Evolutionary conservation across 106 monocot species (phyloP).

Genomic region (Narthecium ossifragum): DNA sequence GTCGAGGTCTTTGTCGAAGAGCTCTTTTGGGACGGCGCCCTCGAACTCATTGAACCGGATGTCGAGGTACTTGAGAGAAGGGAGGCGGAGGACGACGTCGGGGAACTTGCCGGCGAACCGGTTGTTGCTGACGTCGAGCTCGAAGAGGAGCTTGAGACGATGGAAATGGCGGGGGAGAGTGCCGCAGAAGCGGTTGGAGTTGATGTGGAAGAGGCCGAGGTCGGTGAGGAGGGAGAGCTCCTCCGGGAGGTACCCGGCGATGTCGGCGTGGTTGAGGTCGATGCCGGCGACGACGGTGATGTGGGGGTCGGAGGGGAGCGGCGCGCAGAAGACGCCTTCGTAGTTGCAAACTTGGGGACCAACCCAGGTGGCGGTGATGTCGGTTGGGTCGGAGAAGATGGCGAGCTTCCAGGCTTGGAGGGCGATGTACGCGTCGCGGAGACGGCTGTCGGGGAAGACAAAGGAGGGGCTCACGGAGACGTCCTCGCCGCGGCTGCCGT

Average conservation of each 20-base stretch:
- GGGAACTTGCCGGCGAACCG: slow-evolving; percentile 80
- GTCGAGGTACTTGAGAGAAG: slow-evolving; percentile 49
- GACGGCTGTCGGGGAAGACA: slow-evolving; percentile 35
- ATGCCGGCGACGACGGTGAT: slow-evolving; percentile 53
- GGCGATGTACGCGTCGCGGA: slow-evolving; percentile 72
- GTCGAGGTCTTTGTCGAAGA: slow-evolving; percentile 50
- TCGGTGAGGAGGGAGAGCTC: slow-evolving; percentile 65
- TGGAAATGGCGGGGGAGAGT: slow-evolving; percentile 37
- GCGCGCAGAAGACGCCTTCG: slow-evolving; percentile 62
- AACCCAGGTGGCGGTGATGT: slow-evolving; percentile 56
- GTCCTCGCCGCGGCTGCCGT: slow-evolving; percentile 33
- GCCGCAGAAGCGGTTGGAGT: slow-evolving; percentile 90
- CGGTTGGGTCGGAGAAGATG: slow-evolving; percentile 64
- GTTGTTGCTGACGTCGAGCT: slow-evolving; percentile 84
- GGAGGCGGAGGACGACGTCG: slow-evolving; percentile 51
- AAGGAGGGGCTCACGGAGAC: slow-evolving; percentile 29
- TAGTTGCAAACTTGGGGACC: slow-evolving; percentile 62
- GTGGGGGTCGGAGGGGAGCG: slow-evolving; percentile 30
- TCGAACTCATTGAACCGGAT: slow-evolving; percentile 88
- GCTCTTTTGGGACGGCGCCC: slow-evolving; percentile 28
- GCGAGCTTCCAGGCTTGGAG: slow-evolving; percentile 80
- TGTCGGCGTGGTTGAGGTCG: slow-evolving; percentile 84
- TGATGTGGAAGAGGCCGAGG: slow-evolving; percentile 72
- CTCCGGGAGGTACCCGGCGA: slow-evolving; percentile 69
- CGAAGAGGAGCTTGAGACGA: slow-evolving; percentile 41